phyloP scores from a whole-genome alignment of 1,284 basidiomycete genomes.

The Puccinia novopanici region DNA sequence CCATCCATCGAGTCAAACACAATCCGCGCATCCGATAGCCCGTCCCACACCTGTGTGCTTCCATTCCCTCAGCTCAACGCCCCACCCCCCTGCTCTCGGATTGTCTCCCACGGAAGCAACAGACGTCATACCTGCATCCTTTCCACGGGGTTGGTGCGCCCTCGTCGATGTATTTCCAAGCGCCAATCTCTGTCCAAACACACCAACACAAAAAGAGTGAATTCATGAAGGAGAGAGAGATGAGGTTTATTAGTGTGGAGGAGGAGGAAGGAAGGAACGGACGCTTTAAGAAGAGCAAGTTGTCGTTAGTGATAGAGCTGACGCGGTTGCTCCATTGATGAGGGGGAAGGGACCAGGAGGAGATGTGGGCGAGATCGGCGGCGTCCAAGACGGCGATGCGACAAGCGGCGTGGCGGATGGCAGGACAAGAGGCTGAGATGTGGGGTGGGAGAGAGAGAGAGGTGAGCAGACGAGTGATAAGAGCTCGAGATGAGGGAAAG shows the following conservation, averaged over 20 bases:
- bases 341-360: conserved; percentile 68
- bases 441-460: conserved; percentile 2
- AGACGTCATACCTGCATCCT: conserved; percentile 74
- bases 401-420: conserved; percentile 31
- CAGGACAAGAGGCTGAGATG: conserved; percentile 35
- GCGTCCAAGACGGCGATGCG: conserved; percentile 75
- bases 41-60: conserved; percentile 72
- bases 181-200: conserved; percentile 69
- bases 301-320: conserved; percentile 81
- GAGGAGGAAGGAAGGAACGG: conserved; percentile 53
- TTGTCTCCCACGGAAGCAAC: not conserved
- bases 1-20: conserved; percentile 67
- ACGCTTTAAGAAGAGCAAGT: conserved; percentile 76
- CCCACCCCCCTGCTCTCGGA: too few species aligned
- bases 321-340: conserved; percentile 81
- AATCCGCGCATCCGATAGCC: conserved; percentile 76
- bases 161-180: conserved; percentile 77
- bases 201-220: conserved; percentile 57
- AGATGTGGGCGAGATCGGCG: conserved; percentile 70
- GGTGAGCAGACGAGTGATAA: not conserved
- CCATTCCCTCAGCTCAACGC: not conserved
- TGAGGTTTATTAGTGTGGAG: too few species aligned
- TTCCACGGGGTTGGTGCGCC: conserved; percentile 72
- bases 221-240: not conserved
- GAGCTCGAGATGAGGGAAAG: conserved; percentile 13